Conservation (phyloP, 2,329 filamentous ascomycete species). For the Botrytis cinerea region DNA sequence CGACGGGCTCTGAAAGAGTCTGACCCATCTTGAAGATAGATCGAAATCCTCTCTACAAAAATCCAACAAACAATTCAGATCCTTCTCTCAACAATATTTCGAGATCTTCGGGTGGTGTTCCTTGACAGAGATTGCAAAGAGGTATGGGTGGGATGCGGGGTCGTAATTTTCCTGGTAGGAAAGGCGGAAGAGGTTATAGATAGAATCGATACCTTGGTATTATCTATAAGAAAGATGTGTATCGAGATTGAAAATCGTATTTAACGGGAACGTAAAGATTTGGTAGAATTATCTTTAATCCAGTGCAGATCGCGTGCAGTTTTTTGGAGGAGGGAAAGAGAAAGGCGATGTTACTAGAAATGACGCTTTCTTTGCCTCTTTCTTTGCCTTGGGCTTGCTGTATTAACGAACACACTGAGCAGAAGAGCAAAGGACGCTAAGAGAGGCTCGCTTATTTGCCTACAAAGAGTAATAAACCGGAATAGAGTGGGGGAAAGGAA, state of each 20-base stretch:
- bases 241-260: background rate
- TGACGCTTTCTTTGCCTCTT: conserved; percentile 17
- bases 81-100: conserved; percentile 7
- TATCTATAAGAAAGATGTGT: conserved; percentile 18
- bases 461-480: conserved; percentile 3
- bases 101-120: background rate
- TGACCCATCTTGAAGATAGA: conserved; percentile 73
- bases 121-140: conserved; percentile 23
- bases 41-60: conserved; percentile 36
- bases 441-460: conserved; percentile 20
- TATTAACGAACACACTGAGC: background rate
- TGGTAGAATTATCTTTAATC: conserved; percentile 14
- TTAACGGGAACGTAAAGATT: background rate
- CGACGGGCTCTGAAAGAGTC: conserved; percentile 97
- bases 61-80: conserved; percentile 27
- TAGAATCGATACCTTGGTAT: conserved; percentile 3
- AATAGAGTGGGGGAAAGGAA: conserved; percentile 5
- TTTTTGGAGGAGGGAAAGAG: conserved; percentile 17
- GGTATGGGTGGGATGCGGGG: conserved; percentile 22
- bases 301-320: conserved; percentile 22
- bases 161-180: conserved; percentile 3
- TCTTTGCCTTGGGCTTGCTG: conserved; percentile 6
- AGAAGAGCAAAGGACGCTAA: conserved; percentile 5
- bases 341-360: conserved; percentile 16
- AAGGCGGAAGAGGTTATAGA: conserved; percentile 7